Conservation (phyloP, 164 flowering plant genomes). For the Piper betle region DNA sequence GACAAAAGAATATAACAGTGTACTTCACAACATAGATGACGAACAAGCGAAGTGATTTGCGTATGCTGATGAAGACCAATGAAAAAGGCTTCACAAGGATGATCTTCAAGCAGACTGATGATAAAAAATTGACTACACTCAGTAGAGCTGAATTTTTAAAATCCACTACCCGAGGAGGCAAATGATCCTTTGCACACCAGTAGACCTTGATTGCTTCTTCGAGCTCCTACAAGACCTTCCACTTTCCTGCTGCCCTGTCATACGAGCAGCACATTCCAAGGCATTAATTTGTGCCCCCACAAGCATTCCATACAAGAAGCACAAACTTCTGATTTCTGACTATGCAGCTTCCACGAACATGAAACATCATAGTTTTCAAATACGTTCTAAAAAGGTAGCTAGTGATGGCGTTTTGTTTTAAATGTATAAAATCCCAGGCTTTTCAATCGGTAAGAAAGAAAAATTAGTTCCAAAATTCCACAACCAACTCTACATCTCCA, state of each 20-base stretch:
- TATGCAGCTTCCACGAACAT: background rate
- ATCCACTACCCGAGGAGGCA: conserved; percentile 82
- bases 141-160: background rate
- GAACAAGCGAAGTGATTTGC: background rate
- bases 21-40: background rate
- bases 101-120: background rate
- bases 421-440: too few species aligned
- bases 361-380: background rate
- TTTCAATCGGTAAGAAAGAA: too few species aligned
- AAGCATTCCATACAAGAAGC: background rate
- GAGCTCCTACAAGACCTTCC: conserved; percentile 83
- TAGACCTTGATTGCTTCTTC: conserved; percentile 80
- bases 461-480: too few species aligned
- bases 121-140: too few species aligned
- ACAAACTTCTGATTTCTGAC: background rate
- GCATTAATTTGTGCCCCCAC: background rate
- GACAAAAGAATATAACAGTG: background rate
- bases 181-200: conserved; percentile 59
- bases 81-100: background rate
- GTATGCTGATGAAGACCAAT: background rate
- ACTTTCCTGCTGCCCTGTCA: conserved; percentile 66
- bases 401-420: too few species aligned
- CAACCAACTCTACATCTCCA: too few species aligned
- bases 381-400: too few species aligned
- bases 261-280: background rate